phyloP scores from a whole-genome alignment of 192 early-diverging fungal species.

The Coemansia sp. region DNA sequence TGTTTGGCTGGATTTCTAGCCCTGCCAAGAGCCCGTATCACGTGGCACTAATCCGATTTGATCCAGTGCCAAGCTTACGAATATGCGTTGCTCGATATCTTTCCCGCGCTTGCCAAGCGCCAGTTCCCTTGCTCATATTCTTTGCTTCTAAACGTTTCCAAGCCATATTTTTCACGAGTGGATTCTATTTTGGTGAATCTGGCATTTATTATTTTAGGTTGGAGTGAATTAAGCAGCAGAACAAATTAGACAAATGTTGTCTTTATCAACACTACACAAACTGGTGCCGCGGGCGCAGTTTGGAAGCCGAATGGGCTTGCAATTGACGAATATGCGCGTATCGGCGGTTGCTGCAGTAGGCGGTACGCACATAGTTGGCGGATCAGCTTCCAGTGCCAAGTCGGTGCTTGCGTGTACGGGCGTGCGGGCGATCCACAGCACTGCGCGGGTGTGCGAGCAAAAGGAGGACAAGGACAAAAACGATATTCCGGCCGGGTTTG shows the following conservation, averaged over 20 bases:
- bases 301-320: not conserved
- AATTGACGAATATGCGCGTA: not conserved
- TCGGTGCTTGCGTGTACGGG: not conserved
- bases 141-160: no score
- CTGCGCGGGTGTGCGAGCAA: slow-evolving; percentile 12
- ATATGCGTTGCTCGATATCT: not conserved
- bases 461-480: slow-evolving; percentile 26
- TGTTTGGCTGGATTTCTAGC: not conserved
- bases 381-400: not conserved
- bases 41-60: slow-evolving; percentile 2
- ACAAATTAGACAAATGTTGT: not conserved
- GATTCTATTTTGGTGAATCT: not conserved
- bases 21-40: slow-evolving; percentile 4
- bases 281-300: slow-evolving; percentile 6
- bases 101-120: no score
- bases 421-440: slow-evolving; percentile 43
- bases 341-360: slow-evolving; percentile 1
- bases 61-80: slow-evolving; percentile 4
- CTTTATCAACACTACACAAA: slow-evolving; percentile 2
- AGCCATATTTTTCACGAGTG: no score
- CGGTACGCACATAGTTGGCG: not conserved
- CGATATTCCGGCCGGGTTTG: slow-evolving; percentile 67
- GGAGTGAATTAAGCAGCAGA: no score
- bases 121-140: no score
- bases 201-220: not conserved